Evolutionary conservation across 1,284 basidiomycete genomes (phyloP).

Genomic region (Microbotryum lychnidis-dioicae): DNA sequence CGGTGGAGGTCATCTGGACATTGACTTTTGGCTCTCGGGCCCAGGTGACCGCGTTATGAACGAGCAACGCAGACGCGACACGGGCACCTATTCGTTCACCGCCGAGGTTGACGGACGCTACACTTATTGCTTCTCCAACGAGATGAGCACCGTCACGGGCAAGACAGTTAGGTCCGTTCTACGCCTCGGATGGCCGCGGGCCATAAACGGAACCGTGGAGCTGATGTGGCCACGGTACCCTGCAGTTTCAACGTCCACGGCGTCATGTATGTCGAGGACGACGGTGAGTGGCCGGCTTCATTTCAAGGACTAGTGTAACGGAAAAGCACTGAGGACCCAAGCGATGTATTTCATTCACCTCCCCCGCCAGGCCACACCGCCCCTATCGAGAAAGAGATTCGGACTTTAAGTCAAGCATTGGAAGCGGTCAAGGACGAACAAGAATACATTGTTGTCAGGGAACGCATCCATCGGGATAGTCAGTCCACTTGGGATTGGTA

Average conservation of each 20-base stretch:
- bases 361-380: slow-evolving; percentile 50
- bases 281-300: slow-evolving; percentile 48
- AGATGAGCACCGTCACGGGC: slow-evolving; percentile 88
- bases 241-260: slow-evolving; percentile 96
- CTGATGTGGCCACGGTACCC: background rate
- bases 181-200: background rate
- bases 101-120: slow-evolving; percentile 78
- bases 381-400: slow-evolving; percentile 92
- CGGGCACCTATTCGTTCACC: slow-evolving; percentile 80
- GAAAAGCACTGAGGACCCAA: too few relatives aligned
- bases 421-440: slow-evolving; percentile 96
- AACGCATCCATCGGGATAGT: slow-evolving; percentile 85
- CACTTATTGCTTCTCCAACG: slow-evolving; percentile 97
- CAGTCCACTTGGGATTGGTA: slow-evolving; percentile 19
- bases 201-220: background rate
- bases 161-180: slow-evolving; percentile 76
- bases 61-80: slow-evolving; percentile 76
- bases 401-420: slow-evolving; percentile 72
- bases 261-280: slow-evolving; percentile 81
- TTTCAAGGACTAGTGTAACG: too few relatives aligned
- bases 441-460: slow-evolving; percentile 93
- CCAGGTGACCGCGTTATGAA: slow-evolving; percentile 61
- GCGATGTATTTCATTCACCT: background rate
- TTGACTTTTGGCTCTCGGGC: slow-evolving; percentile 85
- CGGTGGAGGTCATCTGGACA: slow-evolving; percentile 89